phyloP scores from a whole-genome alignment of 345 rosid genomes.

The Euphorbia tirucalli region DNA sequence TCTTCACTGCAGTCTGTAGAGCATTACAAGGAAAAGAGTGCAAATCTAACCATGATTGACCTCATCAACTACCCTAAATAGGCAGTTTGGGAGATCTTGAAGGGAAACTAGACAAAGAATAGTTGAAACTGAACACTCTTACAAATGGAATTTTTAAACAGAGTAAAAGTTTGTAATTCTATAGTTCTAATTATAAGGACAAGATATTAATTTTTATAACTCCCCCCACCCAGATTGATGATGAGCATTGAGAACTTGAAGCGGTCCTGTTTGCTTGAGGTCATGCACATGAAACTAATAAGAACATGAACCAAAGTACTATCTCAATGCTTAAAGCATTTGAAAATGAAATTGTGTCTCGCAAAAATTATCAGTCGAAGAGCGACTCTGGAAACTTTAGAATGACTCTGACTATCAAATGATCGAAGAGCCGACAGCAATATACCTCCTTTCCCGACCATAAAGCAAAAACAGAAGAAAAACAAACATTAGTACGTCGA shows the following conservation, averaged over 20 bases:
- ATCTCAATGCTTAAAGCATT: not conserved
- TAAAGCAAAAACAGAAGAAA: too few relatives aligned
- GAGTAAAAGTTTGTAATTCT: not conserved
- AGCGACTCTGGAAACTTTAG: not conserved
- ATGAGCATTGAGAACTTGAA: constrained; percentile 88
- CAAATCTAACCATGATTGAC: constrained; percentile 75
- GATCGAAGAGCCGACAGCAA: too few relatives aligned
- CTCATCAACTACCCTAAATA: constrained; percentile 96
- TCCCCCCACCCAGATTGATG: constrained; percentile 99
- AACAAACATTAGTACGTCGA: too few relatives aligned
- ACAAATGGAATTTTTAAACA: constrained; percentile 9
- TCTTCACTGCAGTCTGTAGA: not conserved
- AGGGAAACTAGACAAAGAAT: constrained; percentile 95
- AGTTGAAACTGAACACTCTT: constrained; percentile 93
- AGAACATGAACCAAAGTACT: not conserved
- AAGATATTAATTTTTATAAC: constrained; percentile 9
- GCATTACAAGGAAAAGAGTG: not conserved
- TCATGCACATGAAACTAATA: constrained; percentile 14
- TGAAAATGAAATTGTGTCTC: not conserved
- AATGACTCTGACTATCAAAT: too few relatives aligned
- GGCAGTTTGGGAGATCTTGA: constrained; percentile 95
- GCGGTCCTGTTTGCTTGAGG: constrained; percentile 71
- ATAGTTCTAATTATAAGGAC: constrained; percentile 14
- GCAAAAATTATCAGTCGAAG: not conserved
- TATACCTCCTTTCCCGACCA: too few relatives aligned